phyloP scores from a whole-genome alignment of 257 asterid genomes.

The Schizonepeta tenuifolia region DNA sequence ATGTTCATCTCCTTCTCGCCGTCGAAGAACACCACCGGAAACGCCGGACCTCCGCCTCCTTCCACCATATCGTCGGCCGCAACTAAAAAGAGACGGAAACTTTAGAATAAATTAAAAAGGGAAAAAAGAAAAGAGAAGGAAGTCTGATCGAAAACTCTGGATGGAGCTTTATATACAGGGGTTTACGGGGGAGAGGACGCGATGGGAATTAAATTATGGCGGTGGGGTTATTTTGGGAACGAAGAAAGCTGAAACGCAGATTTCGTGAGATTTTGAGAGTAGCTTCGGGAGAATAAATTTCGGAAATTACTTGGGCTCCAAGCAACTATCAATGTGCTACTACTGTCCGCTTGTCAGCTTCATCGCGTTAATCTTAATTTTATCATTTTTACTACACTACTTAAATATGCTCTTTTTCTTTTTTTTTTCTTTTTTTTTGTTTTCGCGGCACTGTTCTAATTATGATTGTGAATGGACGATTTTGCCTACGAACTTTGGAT shows the following conservation, averaged over 20 bases:
- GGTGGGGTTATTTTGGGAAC: slow-evolving; percentile 47
- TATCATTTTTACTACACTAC: not conserved
- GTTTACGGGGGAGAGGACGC: slow-evolving; percentile 27
- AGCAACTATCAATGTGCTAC: slow-evolving; percentile 21
- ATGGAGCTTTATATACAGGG: slow-evolving; percentile 32
- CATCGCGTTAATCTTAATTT: not conserved
- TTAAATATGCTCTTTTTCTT: slow-evolving; percentile 1
- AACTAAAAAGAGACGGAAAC: too few relatives aligned
- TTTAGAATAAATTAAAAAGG: too few relatives aligned
- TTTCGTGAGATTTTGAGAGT: slow-evolving; percentile 36
- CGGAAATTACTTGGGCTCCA: slow-evolving; percentile 43
- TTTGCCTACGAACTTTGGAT: not conserved
- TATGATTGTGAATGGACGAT: not conserved
- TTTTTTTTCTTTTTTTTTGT: too few relatives aligned
- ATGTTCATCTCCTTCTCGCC: slow-evolving; percentile 80
- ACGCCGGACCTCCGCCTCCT: slow-evolving; percentile 58
- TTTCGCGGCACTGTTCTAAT: not conserved
- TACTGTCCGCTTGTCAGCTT: not conserved
- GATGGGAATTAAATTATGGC: slow-evolving; percentile 37
- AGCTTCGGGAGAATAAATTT: slow-evolving; percentile 29
- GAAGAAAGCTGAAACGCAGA: slow-evolving; percentile 27
- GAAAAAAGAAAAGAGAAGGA: not conserved
- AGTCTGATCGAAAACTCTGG: not conserved
- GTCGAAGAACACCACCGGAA: slow-evolving; percentile 77
- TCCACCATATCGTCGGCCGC: slow-evolving; percentile 57